These are phyloP conservation scores for Lizonia empirigonia DNA, from an alignment of 2,329 filamentous ascomycete genomes.

Conservation along the genomic window DNA sequence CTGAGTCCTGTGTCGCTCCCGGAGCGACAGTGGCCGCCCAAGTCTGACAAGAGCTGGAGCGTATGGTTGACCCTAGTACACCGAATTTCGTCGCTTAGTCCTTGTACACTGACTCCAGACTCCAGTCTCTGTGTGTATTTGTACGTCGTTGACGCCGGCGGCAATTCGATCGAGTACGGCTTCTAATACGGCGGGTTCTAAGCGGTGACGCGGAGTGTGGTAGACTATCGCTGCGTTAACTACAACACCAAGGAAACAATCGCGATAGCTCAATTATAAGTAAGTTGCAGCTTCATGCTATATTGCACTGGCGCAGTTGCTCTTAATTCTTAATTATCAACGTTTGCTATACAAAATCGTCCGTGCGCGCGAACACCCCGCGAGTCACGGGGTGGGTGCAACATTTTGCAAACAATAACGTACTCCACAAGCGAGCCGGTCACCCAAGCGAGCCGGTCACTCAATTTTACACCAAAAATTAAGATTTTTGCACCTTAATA, in stretches of 20 bases:
- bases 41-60: background rate
- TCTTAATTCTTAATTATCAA: background rate
- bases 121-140: background rate
- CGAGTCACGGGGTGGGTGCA: no score
- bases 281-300: background rate
- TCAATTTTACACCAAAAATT: no score
- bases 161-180: conserved; percentile 3
- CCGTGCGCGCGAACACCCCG: no score
- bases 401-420: no score
- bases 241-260: conserved; percentile 4
- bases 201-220: background rate
- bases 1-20: background rate
- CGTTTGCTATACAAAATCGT: no score
- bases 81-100: background rate
- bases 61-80: background rate
- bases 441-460: no score
- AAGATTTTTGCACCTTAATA: no score
- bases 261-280: background rate
- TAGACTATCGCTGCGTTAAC: background rate
- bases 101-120: background rate
- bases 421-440: no score
- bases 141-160: background rate
- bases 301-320: background rate
- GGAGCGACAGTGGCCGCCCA: background rate
- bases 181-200: background rate